Evolutionary conservation across 345 rosid genomes (phyloP).

Genomic region (Hypericum androsaemum): DNA sequence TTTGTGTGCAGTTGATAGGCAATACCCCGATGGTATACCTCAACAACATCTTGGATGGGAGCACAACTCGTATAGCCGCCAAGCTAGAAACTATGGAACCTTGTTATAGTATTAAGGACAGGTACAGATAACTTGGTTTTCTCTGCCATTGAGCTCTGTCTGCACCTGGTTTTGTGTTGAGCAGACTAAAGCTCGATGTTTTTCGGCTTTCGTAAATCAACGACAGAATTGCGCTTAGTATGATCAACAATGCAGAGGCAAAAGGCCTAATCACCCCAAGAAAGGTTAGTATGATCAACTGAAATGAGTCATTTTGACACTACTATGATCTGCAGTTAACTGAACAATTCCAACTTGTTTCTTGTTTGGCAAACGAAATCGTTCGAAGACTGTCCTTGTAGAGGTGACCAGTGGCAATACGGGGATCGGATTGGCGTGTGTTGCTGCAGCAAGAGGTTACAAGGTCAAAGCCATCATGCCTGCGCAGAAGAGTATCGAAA

Average conservation of each 20-base stretch:
- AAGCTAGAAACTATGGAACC: slow-evolving; percentile 87
- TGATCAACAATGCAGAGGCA: slow-evolving; percentile 72
- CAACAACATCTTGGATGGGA: slow-evolving; percentile 56
- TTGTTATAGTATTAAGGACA: slow-evolving; percentile 86
- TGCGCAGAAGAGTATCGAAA: slow-evolving; percentile 19
- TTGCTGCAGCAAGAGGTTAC: slow-evolving; percentile 19
- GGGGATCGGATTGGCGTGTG: slow-evolving; percentile 17
- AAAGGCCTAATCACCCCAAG: slow-evolving; percentile 53
- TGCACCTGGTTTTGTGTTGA: background rate
- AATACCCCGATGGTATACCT: slow-evolving; percentile 81
- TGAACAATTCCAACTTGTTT: no score
- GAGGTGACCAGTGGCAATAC: slow-evolving; percentile 21
- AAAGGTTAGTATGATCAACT: slow-evolving; percentile 68
- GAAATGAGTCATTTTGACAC: no score
- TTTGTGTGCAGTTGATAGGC: slow-evolving; percentile 45
- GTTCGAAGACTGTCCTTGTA: slow-evolving; percentile 13
- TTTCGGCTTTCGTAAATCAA: no score
- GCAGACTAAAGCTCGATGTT: no score
- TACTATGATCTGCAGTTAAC: no score
- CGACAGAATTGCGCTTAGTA: slow-evolving; percentile 61
- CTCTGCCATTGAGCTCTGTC: background rate
- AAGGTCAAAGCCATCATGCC: slow-evolving; percentile 13
- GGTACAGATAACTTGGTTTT: slow-evolving; percentile 23
- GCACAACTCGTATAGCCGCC: slow-evolving; percentile 65
- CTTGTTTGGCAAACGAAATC: no score